Evolutionary conservation across 1,284 basidiomycete species (phyloP).

Genomic region (Ustilago trichophora): DNA sequence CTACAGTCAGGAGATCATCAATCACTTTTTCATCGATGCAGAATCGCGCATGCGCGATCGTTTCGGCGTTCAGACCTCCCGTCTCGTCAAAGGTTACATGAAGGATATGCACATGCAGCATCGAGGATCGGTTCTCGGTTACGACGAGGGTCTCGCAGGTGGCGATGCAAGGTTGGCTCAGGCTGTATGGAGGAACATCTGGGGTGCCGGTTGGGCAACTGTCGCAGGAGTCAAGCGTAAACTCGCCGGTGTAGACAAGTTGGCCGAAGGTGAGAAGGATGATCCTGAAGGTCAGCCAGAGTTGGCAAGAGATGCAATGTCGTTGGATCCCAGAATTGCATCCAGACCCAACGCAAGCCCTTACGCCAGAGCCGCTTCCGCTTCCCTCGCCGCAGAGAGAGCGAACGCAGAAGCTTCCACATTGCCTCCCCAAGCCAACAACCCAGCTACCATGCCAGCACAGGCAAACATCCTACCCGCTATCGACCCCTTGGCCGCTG

Average conservation of each 20-base stretch:
- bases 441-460: constrained; percentile 25
- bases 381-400: constrained; percentile 22
- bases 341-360: constrained; percentile 25
- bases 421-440: constrained; percentile 13
- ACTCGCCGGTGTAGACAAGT: constrained; percentile 52
- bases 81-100: constrained; percentile 88
- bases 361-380: constrained; percentile 34
- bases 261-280: constrained; percentile 52
- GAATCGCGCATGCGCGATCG: constrained; percentile 84
- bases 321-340: constrained; percentile 32
- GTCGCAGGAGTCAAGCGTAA: constrained; percentile 68
- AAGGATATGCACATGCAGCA: constrained; percentile 88
- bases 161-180: constrained; percentile 72
- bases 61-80: constrained; percentile 78
- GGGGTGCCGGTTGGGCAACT: constrained; percentile 70
- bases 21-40: constrained; percentile 95
- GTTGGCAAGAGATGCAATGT: constrained; percentile 45
- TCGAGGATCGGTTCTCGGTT: constrained; percentile 81
- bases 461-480: constrained; percentile 19
- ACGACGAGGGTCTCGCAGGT: constrained; percentile 78
- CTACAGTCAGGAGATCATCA: constrained; percentile 83
- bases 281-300: constrained; percentile 70
- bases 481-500: constrained; percentile 36
- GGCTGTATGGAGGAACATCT: constrained; percentile 90
- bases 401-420: constrained; percentile 18